phyloP scores from a whole-genome alignment of 129 eudicot genomes.

The Deinandra increscens region DNA sequence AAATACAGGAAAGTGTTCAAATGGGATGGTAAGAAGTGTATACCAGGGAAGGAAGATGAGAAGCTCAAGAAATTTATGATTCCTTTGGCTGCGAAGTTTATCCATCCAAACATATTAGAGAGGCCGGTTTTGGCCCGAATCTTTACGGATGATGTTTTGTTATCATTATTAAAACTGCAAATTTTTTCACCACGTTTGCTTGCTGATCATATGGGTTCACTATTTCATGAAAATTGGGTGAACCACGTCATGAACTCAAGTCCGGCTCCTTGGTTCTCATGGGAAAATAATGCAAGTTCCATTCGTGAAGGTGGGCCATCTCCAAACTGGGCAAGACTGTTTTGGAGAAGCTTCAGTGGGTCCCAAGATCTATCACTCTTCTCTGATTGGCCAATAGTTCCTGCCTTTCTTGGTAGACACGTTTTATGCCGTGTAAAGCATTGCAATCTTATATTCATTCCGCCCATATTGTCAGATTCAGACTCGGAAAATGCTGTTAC shows the following conservation, averaged over 20 bases:
- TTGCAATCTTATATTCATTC: conserved; percentile 77
- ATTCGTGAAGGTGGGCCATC: conserved; percentile 78
- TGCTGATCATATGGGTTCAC: conserved; percentile 64
- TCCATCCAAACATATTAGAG: conserved; percentile 73
- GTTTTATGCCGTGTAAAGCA: conserved; percentile 89
- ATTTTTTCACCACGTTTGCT: conserved; percentile 72
- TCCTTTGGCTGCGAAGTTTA: conserved; percentile 68
- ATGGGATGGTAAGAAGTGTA: no score
- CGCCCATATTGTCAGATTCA: conserved; percentile 42
- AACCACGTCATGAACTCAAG: conserved; percentile 72
- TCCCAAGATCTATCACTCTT: conserved; percentile 75
- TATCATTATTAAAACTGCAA: conserved; percentile 59
- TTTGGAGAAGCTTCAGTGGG: conserved; percentile 74
- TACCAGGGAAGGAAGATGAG: conserved; percentile 86
- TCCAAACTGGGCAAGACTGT: conserved; percentile 84
- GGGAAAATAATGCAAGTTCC: conserved; percentile 67
- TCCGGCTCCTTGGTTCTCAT: conserved; percentile 92
- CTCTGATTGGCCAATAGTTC: conserved; percentile 97
- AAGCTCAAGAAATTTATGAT: conserved; percentile 79
- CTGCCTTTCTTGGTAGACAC: conserved; percentile 96
- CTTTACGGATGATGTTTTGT: conserved; percentile 46
- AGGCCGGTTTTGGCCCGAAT: conserved; percentile 66
- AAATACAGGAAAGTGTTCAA: no score
- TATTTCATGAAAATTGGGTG: conserved; percentile 86
- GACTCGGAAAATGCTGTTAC: conserved; percentile 32